Base-by-base conservation (phyloP, 495 filamentous ascomycete genomes). In the Xylaria intraflava region DNA sequence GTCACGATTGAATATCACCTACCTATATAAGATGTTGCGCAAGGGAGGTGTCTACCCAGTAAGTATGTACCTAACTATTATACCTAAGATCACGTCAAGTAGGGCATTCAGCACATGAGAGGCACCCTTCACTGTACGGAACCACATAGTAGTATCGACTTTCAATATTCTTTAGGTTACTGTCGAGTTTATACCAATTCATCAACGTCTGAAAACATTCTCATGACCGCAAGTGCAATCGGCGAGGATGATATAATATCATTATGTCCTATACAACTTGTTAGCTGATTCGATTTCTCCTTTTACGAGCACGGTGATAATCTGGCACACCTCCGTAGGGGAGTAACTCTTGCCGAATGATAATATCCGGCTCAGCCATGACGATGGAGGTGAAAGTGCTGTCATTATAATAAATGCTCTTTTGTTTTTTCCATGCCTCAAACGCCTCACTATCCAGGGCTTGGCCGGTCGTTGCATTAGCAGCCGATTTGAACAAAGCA, bases 201-300 rank as follows among this genome's bases (percentile, higher is more conserved):
- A 42, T 45, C 46, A 29, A 29, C 26, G 45, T 55, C 46, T 53
- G 62, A 79, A 59, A 90, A 90, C 0, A 83, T 77, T 49, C 84
- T 74, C 62, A 86, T 70, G 12, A 85, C 78, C 2, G 86, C 85
- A 10, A 86, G 62, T 9, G 77, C 64, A 10, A 88, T 79, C 10
- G 76, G 71, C 2, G 75, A 64, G 38, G 72, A 80, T 19, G 71
- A 74, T 62, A 80, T 66, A 24, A 85, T 59, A 12, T 74, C 58
- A 57, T 83, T 84, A 53, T 86, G 83, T n/a, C 77, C 81, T 84
- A 50, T 16, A 48, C 2, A 7, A 29, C 22, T 7, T 30, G 66
- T 58, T 46, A 53, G 53, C 14, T 26, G 31, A 17, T 51, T 29
- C 9, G 27, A 7, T 6, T n/a, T n/a, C n/a, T n/a, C n/a, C n/a